Evolutionary conservation across 306 rosid species (phyloP), one percentile per base, ranked within the genome.

Genomic region (Calophaca sinica): DNA sequence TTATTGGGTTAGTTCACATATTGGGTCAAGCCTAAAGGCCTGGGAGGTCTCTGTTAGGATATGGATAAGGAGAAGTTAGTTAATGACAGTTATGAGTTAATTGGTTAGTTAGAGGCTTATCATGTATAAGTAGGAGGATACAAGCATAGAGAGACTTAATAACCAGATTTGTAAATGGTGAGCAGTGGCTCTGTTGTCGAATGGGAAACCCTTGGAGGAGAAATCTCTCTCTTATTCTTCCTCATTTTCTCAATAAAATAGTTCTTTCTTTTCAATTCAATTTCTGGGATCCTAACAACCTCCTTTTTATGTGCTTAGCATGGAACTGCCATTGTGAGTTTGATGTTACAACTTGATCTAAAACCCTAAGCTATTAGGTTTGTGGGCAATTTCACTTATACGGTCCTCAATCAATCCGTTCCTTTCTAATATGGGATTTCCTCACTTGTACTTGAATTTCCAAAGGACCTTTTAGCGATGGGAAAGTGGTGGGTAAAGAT

Each of bases 271-370:
- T 20, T 20, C 26, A 20, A 20, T 20, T 20, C 26, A 20, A 20
- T 20, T 20, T 20, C 26, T 20, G 26, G 26, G 26, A 20, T 20
- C 26, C 26, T 20, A 20, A 20, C 26, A 20, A 1, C 26, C 26
- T 74, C 14, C 6, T 6, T 62, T 49, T 49, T 49, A 15, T 62
- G 60, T 62, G 60, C 62, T 62, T 63, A 49, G 57, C 58, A n/a
- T 38, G 35, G 42, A 72, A 58, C 67, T 9, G 20, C 12, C 5
- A 4, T 36, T 49, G 31, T 11, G 33, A 36, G n/a, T 42, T 75
- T 64, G 6, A 29, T 48, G n/a, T 64, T 9, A 10, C n/a, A 66
- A 55, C 14, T 39, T 32, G 74, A 68, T 44, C 12, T 39, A 46
- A 31, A 46, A 48, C 28, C 58, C 36, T 44, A 42, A 65, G 14